These are phyloP conservation scores for Phascolomyces articulosus DNA, from an alignment of 371 early-diverging fungal genomes.

Conservation along the genomic window DNA sequence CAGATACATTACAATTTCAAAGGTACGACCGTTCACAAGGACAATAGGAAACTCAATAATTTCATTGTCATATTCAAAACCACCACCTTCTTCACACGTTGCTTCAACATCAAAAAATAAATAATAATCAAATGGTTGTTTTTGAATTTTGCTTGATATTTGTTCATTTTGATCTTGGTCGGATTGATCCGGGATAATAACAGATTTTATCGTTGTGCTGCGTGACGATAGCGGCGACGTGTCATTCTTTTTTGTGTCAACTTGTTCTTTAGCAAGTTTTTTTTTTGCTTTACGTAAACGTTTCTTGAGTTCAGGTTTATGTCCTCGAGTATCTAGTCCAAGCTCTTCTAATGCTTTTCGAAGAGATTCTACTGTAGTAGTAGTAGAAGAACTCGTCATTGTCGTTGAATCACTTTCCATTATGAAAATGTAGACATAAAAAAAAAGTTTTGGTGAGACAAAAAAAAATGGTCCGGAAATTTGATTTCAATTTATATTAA, in stretches of 20 bases:
- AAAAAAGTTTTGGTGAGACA: background rate
- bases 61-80: constrained; percentile 69
- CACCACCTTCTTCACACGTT: constrained; percentile 69
- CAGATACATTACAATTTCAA: constrained; percentile 52
- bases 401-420: background rate
- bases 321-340: constrained; percentile 55
- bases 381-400: too few relatives aligned
- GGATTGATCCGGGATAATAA: too few relatives aligned
- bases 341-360: constrained; percentile 46
- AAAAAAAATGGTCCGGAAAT: background rate
- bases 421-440: background rate
- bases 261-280: constrained; percentile 17
- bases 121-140: constrained; percentile 58
- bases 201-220: too few relatives aligned
- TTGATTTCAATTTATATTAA: too few relatives aligned
- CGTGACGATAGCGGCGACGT: too few relatives aligned
- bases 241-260: background rate
- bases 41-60: constrained; percentile 89
- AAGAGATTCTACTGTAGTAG: constrained; percentile 51
- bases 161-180: too few relatives aligned
- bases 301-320: constrained; percentile 50
- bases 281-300: constrained; percentile 54
- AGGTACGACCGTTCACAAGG: constrained; percentile 60
- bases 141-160: background rate
- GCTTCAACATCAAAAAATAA: constrained; percentile 85